Percentiles rank a stretch among this genome's conserved stretches.
Conservation (phyloP, 495 filamentous ascomycete genomes). For the Glarea lozoyensis region DNA sequence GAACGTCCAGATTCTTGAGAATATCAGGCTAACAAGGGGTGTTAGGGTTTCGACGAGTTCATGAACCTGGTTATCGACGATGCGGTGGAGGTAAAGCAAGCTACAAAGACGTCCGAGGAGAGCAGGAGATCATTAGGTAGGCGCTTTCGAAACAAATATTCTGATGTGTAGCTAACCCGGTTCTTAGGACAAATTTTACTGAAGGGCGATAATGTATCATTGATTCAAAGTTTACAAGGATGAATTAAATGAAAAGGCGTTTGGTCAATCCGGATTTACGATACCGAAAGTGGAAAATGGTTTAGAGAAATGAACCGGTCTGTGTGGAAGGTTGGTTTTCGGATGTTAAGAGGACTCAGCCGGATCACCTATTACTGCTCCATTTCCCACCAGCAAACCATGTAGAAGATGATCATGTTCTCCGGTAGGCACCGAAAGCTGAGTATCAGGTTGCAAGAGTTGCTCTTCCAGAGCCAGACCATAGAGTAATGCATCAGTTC, state of each 20-base stretch:
- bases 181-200: constrained; percentile 82
- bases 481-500: constrained; percentile 50
- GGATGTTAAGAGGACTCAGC: not conserved
- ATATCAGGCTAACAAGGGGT: too few relatives aligned
- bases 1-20: too few relatives aligned
- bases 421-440: constrained; percentile 52
- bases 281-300: too few relatives aligned
- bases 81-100: constrained; percentile 81
- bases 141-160: constrained; percentile 18
- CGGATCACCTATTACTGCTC: constrained; percentile 16
- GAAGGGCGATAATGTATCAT: constrained; percentile 94
- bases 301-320: too few relatives aligned
- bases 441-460: constrained; percentile 48
- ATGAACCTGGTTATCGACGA: constrained; percentile 98
- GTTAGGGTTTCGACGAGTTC: constrained; percentile 94
- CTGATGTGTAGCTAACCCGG: constrained; percentile 20
- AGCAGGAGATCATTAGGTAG: constrained; percentile 71
- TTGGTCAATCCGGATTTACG: constrained; percentile 7
- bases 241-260: constrained; percentile 19
- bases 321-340: too few relatives aligned
- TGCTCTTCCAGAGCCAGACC: constrained; percentile 87
- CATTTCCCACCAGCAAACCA: constrained; percentile 23
- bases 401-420: constrained; percentile 19
- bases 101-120: constrained; percentile 75
- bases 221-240: constrained; percentile 73